These are phyloP conservation scores for Cercospora sp. DNA, from an alignment of 2,329 filamentous ascomycete genomes.

Conservation along the genomic window DNA sequence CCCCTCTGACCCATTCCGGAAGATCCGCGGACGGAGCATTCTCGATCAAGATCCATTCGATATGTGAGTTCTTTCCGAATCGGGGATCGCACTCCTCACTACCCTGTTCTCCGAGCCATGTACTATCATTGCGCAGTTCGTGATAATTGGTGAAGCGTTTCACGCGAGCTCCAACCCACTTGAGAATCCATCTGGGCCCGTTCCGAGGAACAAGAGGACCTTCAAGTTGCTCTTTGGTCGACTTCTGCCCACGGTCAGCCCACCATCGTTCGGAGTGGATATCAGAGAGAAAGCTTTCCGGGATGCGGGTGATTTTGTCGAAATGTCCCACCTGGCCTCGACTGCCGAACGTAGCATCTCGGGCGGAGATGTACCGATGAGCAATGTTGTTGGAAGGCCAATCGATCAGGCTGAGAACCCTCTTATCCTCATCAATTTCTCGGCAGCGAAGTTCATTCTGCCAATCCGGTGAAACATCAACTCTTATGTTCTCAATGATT, in stretches of 20 bases:
- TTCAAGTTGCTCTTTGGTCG: not conserved
- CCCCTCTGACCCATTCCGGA: not conserved
- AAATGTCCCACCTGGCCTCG: not conserved
- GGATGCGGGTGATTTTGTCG: not conserved
- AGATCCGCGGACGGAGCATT: not conserved
- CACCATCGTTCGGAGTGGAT: not conserved
- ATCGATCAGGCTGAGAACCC: not conserved
- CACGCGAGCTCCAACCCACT: not conserved
- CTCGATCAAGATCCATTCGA: not conserved
- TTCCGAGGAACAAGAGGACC: not conserved
- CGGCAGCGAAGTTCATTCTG: not conserved
- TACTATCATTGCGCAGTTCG: not conserved
- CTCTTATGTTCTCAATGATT: not conserved
- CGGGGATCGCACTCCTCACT: not conserved
- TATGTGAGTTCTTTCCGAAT: not conserved
- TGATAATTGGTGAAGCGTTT: not conserved
- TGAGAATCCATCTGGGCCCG: not conserved
- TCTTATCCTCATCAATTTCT: not conserved
- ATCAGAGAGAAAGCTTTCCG: not conserved
- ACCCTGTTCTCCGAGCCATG: not conserved
- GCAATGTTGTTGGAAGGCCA: not conserved
- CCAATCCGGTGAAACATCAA: not conserved
- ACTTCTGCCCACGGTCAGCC: not conserved
- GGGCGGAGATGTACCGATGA: not conserved
- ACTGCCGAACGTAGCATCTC: not conserved